phyloP scores from a whole-genome alignment of 805 yeast species.

The Zygosaccharomyces kombuchaensis region DNA sequence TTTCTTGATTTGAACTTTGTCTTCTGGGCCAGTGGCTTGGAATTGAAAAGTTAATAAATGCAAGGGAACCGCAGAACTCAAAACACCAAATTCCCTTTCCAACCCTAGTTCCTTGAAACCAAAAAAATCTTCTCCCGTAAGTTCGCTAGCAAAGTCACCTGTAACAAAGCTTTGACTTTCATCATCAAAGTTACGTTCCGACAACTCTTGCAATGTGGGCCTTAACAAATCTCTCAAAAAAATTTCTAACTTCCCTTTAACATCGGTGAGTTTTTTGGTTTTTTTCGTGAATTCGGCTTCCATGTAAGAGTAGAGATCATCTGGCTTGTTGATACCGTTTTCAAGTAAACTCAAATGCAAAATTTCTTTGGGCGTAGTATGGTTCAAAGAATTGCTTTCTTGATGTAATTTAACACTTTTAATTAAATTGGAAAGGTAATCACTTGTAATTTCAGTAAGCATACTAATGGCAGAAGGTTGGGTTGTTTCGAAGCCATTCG shows the following conservation, averaged over 20 bases:
- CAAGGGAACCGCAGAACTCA: constrained; percentile 82
- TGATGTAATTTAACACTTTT: constrained; percentile 64
- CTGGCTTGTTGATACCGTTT: constrained; percentile 81
- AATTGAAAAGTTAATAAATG: constrained; percentile 55
- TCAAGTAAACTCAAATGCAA: constrained; percentile 65
- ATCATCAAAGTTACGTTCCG: constrained; percentile 77
- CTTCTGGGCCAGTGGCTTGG: constrained; percentile 66
- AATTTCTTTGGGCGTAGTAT: constrained; percentile 38
- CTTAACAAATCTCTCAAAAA: constrained; percentile 77
- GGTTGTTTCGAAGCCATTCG: constrained; percentile 84
- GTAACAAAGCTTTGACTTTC: constrained; percentile 90
- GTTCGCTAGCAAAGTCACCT: constrained; percentile 89
- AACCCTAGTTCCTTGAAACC: constrained; percentile 93
- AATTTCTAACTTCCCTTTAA: constrained; percentile 58
- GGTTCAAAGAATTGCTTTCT: constrained; percentile 50
- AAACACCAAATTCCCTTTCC: constrained; percentile 83
- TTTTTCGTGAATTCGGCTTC: constrained; percentile 70
- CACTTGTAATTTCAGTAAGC: constrained; percentile 78
- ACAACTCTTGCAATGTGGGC: constrained; percentile 69
- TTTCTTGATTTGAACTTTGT: constrained; percentile 47
- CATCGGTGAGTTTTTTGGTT: constrained; percentile 61
- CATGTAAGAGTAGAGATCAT: constrained; percentile 66
- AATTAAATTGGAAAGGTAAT: constrained; percentile 69
- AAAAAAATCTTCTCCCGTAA: constrained; percentile 92
- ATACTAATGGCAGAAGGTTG: constrained; percentile 74